Conservation (phyloP, 2,329 filamentous ascomycete species). For the Diaporthe sp. region DNA sequence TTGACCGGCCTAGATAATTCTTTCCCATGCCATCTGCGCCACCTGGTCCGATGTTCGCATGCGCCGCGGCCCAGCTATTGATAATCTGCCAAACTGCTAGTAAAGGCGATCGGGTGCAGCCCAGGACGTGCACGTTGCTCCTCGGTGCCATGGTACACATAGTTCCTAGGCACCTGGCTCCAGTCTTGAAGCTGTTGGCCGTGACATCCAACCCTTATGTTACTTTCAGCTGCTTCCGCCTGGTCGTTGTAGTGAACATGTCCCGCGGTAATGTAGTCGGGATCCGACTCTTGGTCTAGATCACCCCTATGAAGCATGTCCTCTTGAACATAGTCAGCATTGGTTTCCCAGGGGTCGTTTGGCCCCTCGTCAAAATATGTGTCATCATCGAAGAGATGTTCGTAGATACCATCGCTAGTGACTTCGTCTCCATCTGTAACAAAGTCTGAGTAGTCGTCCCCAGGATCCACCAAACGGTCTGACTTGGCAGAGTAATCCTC, state of each 20-base stretch:
- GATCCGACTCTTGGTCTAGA: background rate
- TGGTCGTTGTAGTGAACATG: background rate
- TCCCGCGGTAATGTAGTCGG: background rate
- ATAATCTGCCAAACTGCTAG: background rate
- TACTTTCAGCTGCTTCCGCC: background rate
- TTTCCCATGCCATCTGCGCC: constrained; percentile 3
- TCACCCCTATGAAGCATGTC: background rate
- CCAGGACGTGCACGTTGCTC: no score
- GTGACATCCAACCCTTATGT: background rate
- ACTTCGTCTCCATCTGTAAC: background rate
- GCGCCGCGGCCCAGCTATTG: background rate
- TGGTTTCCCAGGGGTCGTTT: background rate
- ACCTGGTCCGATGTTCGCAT: background rate
- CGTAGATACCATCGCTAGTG: background rate
- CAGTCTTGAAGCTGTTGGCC: background rate
- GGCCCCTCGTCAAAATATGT: no score
- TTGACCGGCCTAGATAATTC: constrained; percentile 2
- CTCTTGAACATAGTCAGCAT: background rate
- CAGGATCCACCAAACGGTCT: background rate
- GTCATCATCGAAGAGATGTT: background rate
- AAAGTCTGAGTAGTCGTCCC: background rate
- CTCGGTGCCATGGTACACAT: background rate
- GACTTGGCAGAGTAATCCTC: background rate
- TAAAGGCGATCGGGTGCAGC: background rate
- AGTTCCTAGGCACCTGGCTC: constrained; percentile 7